Evolutionary conservation across 306 rosid genomes (phyloP).

Genomic region (Rosa multiflora): DNA sequence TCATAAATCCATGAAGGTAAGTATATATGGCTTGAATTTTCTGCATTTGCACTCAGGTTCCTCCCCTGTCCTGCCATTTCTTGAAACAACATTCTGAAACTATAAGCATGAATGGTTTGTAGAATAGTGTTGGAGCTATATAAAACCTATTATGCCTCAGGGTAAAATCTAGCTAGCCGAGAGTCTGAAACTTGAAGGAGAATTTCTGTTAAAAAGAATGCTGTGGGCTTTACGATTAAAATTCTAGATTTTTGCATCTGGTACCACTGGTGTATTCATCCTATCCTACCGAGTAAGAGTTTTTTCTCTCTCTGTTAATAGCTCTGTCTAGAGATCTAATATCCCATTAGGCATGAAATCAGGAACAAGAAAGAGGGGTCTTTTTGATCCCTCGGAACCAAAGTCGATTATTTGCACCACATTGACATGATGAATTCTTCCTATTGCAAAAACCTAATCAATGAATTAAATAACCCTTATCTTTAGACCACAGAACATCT

Average conservation of each 20-base stretch:
- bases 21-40: not conserved
- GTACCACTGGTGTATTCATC: not conserved
- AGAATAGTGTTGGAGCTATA: not conserved
- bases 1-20: conserved; percentile 12
- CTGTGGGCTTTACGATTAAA: conserved; percentile 7
- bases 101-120: not conserved
- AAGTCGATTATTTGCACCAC: not conserved
- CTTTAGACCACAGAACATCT: conserved; percentile 9
- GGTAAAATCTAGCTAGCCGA: not conserved
- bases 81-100: not conserved
- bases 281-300: not conserved
- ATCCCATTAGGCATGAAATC: conserved; percentile 9
- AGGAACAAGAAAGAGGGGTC: not conserved
- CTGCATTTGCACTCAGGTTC: not conserved
- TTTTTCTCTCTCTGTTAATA: too few relatives aligned
- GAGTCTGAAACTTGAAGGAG: conserved; percentile 6
- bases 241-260: not conserved
- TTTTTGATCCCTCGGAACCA: not conserved
- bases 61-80: not conserved
- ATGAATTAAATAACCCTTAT: not conserved
- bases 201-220: not conserved
- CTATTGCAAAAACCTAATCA: not conserved
- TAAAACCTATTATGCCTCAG: not conserved
- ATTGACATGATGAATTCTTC: conserved; percentile 9
- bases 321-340: not conserved